Conservation (phyloP, 2,329 filamentous ascomycete species). For the Botrytis fragariae region DNA sequence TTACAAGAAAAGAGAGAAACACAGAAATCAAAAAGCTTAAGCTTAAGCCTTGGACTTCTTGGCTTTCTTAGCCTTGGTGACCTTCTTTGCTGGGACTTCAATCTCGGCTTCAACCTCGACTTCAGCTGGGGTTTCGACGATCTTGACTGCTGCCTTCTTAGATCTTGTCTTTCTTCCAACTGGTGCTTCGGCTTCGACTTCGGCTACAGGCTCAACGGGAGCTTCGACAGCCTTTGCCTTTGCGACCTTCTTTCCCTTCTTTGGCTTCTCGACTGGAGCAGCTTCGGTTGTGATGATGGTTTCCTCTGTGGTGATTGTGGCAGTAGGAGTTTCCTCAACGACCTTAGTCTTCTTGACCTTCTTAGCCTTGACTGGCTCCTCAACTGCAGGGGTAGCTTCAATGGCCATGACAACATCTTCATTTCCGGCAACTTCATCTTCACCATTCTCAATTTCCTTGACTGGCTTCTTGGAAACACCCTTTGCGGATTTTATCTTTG, state of each 20-base stretch:
- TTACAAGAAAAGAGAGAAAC: not conserved
- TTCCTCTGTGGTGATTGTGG: conserved; percentile 35
- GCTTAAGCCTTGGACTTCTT: conserved; percentile 10
- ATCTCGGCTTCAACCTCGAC: not conserved
- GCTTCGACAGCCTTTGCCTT: conserved; percentile 3
- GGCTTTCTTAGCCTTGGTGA: not conserved
- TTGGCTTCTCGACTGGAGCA: conserved; percentile 36
- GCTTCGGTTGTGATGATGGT: conserved; percentile 42
- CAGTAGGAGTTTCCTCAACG: conserved; percentile 22
- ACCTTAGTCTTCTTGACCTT: conserved; percentile 32
- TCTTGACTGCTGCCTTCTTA: not conserved
- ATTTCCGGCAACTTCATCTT: conserved; percentile 22
- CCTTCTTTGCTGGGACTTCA: not conserved
- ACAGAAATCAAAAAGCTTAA: not conserved
- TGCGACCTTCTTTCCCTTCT: conserved; percentile 39
- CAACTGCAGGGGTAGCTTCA: conserved; percentile 30
- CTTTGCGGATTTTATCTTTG: conserved; percentile 64
- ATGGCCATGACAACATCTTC: conserved; percentile 36
- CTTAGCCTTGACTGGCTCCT: conserved; percentile 18
- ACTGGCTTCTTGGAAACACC: conserved; percentile 46
- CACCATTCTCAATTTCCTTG: conserved; percentile 27
- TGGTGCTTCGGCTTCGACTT: not conserved
- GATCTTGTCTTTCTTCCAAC: conserved; percentile 11
- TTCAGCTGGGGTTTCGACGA: not conserved
- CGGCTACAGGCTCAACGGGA: not conserved